Percentiles rank a stretch among this genome's conserved stretches.
These are phyloP conservation scores for Schizosaccharomyces osmophilus DNA, from an alignment of 805 yeast species.

Conservation along the genomic window DNA sequence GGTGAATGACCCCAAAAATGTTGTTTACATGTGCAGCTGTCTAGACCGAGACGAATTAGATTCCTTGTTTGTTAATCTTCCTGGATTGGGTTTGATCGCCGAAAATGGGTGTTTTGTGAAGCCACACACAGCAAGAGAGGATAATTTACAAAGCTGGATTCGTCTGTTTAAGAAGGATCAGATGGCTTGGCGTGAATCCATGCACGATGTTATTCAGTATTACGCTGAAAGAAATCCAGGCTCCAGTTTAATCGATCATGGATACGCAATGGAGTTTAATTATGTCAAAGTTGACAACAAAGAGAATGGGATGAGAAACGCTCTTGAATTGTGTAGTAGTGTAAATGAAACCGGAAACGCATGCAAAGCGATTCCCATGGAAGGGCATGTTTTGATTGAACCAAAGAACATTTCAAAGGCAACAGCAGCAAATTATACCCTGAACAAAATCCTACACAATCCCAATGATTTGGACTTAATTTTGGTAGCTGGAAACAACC, in stretches of 20 bases:
- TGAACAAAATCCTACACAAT: background rate
- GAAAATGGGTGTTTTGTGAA: constrained; percentile 70
- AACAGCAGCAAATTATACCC: constrained; percentile 7
- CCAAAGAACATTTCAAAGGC: constrained; percentile 3
- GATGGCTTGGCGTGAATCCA: constrained; percentile 13
- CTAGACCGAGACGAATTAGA: constrained; percentile 41
- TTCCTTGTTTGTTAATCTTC: constrained; percentile 38
- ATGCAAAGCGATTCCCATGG: constrained; percentile 33
- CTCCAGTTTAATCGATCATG: constrained; percentile 44
- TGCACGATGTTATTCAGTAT: constrained; percentile 29
- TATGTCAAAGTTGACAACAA: constrained; percentile 35
- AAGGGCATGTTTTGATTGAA: constrained; percentile 4
- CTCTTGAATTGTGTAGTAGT: constrained; percentile 71
- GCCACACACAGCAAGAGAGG: constrained; percentile 7
- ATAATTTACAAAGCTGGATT: constrained; percentile 26
- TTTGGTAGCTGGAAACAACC: constrained; percentile 1
- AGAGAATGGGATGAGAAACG: constrained; percentile 30
- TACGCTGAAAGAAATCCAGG: constrained; percentile 63
- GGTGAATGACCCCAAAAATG: constrained; percentile 29
- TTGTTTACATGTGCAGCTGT: constrained; percentile 48
- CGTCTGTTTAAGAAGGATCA: constrained; percentile 32
- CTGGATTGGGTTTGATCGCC: constrained; percentile 59
- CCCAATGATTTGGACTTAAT: background rate
- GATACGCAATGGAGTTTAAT: constrained; percentile 52
- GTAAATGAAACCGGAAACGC: constrained; percentile 50